A percentile compares a stretch with the other conserved stretches of the same genome.
These are phyloP conservation scores for Venustampulla echinocandica DNA, from an alignment of 495 filamentous ascomycete genomes.

Conservation along the genomic window DNA sequence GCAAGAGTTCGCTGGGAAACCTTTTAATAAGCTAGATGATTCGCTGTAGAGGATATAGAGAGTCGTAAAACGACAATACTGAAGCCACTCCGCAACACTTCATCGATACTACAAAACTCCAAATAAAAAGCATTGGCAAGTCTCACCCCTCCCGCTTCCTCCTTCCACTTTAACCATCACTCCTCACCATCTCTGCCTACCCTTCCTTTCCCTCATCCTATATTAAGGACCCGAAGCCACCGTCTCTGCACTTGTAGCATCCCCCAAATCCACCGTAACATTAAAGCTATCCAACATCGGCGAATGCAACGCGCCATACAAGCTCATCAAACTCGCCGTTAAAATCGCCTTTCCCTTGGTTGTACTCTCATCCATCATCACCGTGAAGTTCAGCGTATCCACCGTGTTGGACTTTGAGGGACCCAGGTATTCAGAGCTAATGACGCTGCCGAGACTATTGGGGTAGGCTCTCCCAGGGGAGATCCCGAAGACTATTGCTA, in stretches of 20 bases:
- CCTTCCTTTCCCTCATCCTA: no score
- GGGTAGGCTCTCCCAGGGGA: constrained; percentile 8
- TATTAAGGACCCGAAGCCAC: no score
- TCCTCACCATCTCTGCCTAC: no score
- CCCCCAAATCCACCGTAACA: constrained; percentile 8
- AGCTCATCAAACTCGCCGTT: constrained; percentile 2
- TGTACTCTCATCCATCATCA: constrained; percentile 1
- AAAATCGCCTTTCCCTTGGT: constrained; percentile 1
- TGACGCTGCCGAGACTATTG: constrained; percentile 5
- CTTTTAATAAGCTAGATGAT: no score
- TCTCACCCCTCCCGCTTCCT: no score
- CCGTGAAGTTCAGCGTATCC: constrained; percentile 4
- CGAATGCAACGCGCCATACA: constrained; percentile 10
- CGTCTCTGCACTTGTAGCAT: neutral
- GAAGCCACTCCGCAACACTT: no score
- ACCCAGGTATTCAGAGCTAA: constrained; percentile 11
- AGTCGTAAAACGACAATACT: no score
- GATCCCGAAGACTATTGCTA: constrained; percentile 10
- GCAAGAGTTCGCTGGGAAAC: no score
- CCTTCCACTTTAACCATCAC: no score
- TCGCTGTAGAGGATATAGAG: no score
- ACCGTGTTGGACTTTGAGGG: constrained; percentile 6
- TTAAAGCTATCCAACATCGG: constrained; percentile 4
- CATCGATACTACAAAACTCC: no score
- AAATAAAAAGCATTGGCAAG: no score